Base-by-base conservation (phyloP, 495 filamentous ascomycete genomes). In the Hypomontagnella monticulosa region DNA sequence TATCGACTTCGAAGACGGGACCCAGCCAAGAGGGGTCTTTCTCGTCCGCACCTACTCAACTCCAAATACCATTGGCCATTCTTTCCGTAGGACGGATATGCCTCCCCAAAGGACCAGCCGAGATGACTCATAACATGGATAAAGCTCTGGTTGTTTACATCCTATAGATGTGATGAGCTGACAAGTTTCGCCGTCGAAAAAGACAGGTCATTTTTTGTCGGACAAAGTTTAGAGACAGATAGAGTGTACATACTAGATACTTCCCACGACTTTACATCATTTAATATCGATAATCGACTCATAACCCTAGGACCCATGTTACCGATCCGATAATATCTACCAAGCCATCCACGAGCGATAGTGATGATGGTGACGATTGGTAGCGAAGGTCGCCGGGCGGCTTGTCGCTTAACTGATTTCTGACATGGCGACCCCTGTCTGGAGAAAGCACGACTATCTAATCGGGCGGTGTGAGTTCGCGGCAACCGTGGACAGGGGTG, bases 191-290 rank as follows among this genome's bases (percentile, higher is more conserved):
- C 6, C 40, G 36, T 32, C 44, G 0, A 57, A 58, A 59, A 36
- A 44, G 59, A 67, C 48, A 38, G 58, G 54, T 67, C 65, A 63
- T 55, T 36, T 67, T 63, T 50, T 33, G n/a, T 19, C 20, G 43
- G 20, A 48, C 11, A 4, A n/a, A 46, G n/a, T n/a, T 46, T 7
- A 27, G 20, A 4, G 16, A 9, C 4, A 33, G 41, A 42, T 49
- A 42, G 33, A 16, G 12, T 54, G 19, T 65, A 54, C 48, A 43
- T 54, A 15, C 6, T 7, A 18, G 15, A 16, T 48, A 48, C 33
- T 48, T 38, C 10, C 4, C 7, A 20, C 42, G 18, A 12, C 1
- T 27, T 46, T 27, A 27, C 23, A 6, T 27, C 23, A 6, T 27
- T n/a, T 27, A 19, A 27, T 46, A 19, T 46, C 18, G 19, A 46